Evolutionary conservation across 2,329 filamentous ascomycete genomes (phyloP).

Genomic region (Colletotrichum sp.): DNA sequence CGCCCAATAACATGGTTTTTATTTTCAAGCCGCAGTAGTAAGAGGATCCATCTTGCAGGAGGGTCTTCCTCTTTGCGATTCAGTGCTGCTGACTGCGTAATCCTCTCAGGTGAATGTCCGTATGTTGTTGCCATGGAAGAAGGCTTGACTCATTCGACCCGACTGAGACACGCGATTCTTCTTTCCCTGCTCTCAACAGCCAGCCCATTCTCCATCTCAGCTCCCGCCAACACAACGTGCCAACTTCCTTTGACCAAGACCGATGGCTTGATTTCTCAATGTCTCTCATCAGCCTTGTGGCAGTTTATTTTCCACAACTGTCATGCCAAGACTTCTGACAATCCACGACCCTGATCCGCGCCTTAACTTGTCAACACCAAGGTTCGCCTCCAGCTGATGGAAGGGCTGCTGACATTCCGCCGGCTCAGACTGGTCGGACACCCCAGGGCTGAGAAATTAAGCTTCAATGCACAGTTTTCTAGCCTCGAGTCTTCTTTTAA

Average conservation of each 20-base stretch:
- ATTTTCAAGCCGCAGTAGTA: not conserved
- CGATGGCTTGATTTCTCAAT: not conserved
- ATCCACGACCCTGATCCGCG: not conserved
- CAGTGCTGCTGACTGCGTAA: not conserved
- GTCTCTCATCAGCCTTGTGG: not conserved
- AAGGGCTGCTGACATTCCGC: not conserved
- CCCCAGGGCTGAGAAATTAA: not conserved
- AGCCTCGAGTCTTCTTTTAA: not conserved
- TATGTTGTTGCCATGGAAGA: not conserved
- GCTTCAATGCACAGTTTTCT: not conserved
- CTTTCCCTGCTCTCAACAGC: not conserved
- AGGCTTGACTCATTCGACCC: not conserved
- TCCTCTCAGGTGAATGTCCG: not conserved
- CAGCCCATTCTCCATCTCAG: no score
- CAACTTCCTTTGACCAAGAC: not conserved
- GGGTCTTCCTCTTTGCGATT: not conserved
- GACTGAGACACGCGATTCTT: not conserved
- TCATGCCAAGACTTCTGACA: conserved; percentile 11
- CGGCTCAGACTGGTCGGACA: not conserved
- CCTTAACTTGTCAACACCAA: not conserved
- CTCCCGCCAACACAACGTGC: not conserved
- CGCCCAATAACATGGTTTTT: not conserved
- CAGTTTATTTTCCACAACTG: not conserved
- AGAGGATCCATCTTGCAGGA: not conserved
- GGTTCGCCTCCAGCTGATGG: not conserved